Evolutionary conservation across 352 stramenopile species (phyloP).

Genomic region (Plasmopara muralis): DNA sequence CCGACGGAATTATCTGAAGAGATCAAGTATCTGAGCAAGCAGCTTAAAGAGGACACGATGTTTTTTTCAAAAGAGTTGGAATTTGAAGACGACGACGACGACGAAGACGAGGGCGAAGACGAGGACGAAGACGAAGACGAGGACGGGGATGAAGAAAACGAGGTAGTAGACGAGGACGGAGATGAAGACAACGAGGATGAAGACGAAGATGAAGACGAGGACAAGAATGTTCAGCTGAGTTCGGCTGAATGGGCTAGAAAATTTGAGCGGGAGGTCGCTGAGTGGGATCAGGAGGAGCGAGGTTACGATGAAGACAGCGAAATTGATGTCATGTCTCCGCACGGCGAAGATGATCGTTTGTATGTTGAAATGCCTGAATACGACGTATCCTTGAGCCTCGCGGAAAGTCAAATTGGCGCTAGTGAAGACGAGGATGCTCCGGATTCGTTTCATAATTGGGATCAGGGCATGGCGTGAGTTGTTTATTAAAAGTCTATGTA

Average conservation of each 20-base stretch:
- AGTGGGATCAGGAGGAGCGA: slow-evolving; percentile 39
- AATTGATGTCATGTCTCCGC: not conserved
- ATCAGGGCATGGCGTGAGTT: slow-evolving; percentile 54
- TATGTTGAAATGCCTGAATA: slow-evolving; percentile 73
- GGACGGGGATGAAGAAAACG: not conserved
- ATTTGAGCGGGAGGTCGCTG: slow-evolving; percentile 58
- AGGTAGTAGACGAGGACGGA: too few relatives aligned
- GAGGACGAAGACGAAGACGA: slow-evolving; percentile 29
- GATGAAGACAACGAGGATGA: slow-evolving; percentile 24
- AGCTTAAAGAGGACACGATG: slow-evolving; percentile 31
- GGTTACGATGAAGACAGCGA: slow-evolving; percentile 10
- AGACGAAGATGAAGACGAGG: slow-evolving; percentile 26
- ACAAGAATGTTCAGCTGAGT: slow-evolving; percentile 38
- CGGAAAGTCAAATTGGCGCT: slow-evolving; percentile 36
- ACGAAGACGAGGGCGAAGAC: slow-evolving; percentile 8
- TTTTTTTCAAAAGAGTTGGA: slow-evolving; percentile 22
- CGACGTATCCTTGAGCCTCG: slow-evolving; percentile 52
- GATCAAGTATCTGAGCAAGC: slow-evolving; percentile 57
- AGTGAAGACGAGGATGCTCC: slow-evolving; percentile 24
- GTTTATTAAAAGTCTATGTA: not conserved
- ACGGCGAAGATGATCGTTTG: slow-evolving; percentile 59
- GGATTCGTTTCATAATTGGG: slow-evolving; percentile 45
- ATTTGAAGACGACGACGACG: slow-evolving; percentile 10
- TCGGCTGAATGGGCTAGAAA: slow-evolving; percentile 56
- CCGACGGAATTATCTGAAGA: slow-evolving; percentile 43